These are phyloP conservation scores for Atkinsonella texensis DNA, from an alignment of 2,329 filamentous ascomycete genomes.

Conservation along the genomic window DNA sequence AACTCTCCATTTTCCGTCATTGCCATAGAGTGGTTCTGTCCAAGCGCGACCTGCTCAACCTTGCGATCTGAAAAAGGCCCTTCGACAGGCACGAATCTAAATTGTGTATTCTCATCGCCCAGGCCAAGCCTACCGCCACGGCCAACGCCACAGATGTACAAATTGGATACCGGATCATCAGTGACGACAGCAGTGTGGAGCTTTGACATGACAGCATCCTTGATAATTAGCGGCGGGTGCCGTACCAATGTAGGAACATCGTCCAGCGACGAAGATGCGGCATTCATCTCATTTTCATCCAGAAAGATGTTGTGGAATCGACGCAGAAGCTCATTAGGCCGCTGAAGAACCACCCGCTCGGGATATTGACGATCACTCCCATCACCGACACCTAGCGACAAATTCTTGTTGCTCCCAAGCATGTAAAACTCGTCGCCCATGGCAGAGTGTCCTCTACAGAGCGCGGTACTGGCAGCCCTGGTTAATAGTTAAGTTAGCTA, in stretches of 20 bases:
- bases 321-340: slow-evolving; percentile 65
- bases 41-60: slow-evolving; percentile 67
- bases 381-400: slow-evolving; percentile 87
- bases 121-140: slow-evolving; percentile 80
- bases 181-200: slow-evolving; percentile 84
- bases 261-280: slow-evolving; percentile 16
- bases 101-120: slow-evolving; percentile 81
- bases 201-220: slow-evolving; percentile 80
- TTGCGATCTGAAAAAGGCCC: slow-evolving; percentile 63
- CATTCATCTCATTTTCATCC: slow-evolving; percentile 28
- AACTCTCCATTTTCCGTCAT: slow-evolving; percentile 78
- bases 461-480: slow-evolving; percentile 12
- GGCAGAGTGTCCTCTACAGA: slow-evolving; percentile 11
- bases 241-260: slow-evolving; percentile 63
- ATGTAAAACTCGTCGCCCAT: slow-evolving; percentile 77
- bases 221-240: slow-evolving; percentile 61
- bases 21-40: slow-evolving; percentile 83
- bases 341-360: slow-evolving; percentile 64
- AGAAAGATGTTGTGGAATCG: slow-evolving; percentile 61
- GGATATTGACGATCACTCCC: slow-evolving; percentile 91
- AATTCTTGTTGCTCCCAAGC: slow-evolving; percentile 93
- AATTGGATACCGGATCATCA: slow-evolving; percentile 73
- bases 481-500: background rate
- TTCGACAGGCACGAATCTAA: slow-evolving; percentile 73
- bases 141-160: slow-evolving; percentile 88